Base-by-base conservation (phyloP, 1,139 yeast genomes). In the Geotrichum reessii region DNA sequence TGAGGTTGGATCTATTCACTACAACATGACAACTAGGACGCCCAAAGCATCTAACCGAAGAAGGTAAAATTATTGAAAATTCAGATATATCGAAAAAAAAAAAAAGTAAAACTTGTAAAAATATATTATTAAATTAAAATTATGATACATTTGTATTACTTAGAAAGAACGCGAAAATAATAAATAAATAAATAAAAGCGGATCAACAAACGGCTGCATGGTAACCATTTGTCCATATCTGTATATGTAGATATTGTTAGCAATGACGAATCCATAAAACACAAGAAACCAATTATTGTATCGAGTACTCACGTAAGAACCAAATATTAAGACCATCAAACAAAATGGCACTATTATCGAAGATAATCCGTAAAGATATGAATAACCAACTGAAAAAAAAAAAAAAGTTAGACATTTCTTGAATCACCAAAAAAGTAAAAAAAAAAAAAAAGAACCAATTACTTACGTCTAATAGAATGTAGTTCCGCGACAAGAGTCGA, bases 401-500 rank as follows among this genome's bases (percentile, higher is more conserved):
- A 14, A 37, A 14, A n/a, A 12, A 2, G 42, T 37, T 37, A 37
- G 17, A 37, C n/a, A 14, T 31, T 14, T 37, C 7, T 37, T 37
- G 19, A 12, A 6, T 31, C 37, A 8, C 19, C 14, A 37, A 37
- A 37, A 37, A 37, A 37, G n/a, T 14, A 37, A 31, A 31, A 31
- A 2, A 31, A 31, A 14, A 9, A 11, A 9, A 37, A 37, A 25
- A 7, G 7, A 25, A 31, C 7, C 4, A 9, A 11, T 3, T 14
- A 37, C 42, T 37, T 6, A 37, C 54, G 22, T 53, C 56, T 63
- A 11, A 85, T 66, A 0, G 74, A 75, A 63, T 76, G 76, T 49
- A 88, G 70, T 69, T 91, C 97, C 37, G 80, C 82, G 2, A 87
- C 79, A 65, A 90, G 86, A 0, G 96, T 86, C 58, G 91, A 84